Percentiles rank a stretch among this genome's conserved stretches.
Conservation (phyloP, 352 stramenopile species). For the Globisporangium takayamanum region DNA sequence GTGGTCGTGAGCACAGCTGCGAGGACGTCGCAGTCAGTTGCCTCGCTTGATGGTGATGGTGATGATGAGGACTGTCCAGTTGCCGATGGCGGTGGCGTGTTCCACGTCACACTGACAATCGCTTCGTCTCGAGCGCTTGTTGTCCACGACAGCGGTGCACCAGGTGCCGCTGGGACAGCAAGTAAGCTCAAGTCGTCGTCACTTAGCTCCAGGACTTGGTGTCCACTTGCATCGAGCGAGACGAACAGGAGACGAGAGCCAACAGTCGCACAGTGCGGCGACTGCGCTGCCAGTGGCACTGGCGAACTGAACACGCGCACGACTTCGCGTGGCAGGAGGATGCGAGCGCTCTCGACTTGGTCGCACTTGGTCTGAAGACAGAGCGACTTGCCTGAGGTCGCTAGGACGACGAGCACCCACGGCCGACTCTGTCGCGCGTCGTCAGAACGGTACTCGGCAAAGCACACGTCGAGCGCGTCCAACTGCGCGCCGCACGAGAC, state of each 20-base stretch:
- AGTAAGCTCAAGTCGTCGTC: slow-evolving; percentile 41
- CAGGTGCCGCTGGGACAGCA: too few species aligned
- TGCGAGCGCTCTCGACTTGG: slow-evolving; percentile 23
- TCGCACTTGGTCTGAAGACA: slow-evolving; percentile 36
- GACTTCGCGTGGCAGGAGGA: slow-evolving; percentile 36
- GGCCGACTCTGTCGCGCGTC: slow-evolving; percentile 12
- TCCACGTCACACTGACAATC: slow-evolving; percentile 52
- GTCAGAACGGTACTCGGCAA: slow-evolving; percentile 12
- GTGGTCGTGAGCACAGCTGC: slow-evolving; percentile 45
- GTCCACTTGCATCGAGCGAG: neutral
- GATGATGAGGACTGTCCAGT: slow-evolving; percentile 10
- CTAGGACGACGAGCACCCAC: slow-evolving; percentile 50
- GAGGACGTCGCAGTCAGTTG: slow-evolving; percentile 13
- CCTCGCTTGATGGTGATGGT: neutral
- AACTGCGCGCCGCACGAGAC: slow-evolving; percentile 31
- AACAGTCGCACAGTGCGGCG: slow-evolving; percentile 20
- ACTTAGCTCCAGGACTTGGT: slow-evolving; percentile 40
- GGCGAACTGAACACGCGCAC: slow-evolving; percentile 52
- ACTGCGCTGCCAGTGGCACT: slow-evolving; percentile 24
- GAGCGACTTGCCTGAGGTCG: slow-evolving; percentile 41
- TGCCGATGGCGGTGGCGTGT: slow-evolving; percentile 11
- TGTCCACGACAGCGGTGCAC: slow-evolving; percentile 18
- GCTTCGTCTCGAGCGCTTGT: slow-evolving; percentile 26
- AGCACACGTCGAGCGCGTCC: slow-evolving; percentile 57
- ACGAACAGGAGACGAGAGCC: slow-evolving; percentile 46